Conservation (phyloP, 805 yeast genomes). For the Hanseniaspora mollemarum region DNA sequence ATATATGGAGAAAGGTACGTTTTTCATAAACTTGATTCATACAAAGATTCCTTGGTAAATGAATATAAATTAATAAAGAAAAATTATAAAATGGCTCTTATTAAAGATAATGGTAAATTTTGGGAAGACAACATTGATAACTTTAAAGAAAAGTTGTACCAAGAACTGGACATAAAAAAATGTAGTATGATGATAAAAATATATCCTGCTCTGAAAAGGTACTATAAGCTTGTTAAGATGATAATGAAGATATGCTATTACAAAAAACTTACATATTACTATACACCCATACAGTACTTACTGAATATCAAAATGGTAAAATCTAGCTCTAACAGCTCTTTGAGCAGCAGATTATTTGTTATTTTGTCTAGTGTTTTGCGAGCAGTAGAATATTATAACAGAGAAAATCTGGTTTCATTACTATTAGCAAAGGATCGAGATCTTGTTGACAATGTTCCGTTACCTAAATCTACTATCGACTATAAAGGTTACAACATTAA, state of each 20-base stretch:
- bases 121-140: constrained; percentile 13
- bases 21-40: background rate
- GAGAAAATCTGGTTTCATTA: constrained; percentile 1
- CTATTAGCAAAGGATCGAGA: background rate
- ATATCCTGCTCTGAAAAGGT: constrained; percentile 8
- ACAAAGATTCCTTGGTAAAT: background rate
- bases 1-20: constrained; percentile 4
- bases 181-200: constrained; percentile 7
- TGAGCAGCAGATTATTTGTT: constrained; percentile 18
- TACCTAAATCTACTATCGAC: background rate
- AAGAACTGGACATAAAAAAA: background rate
- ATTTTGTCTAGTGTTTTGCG: background rate
- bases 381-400: constrained; percentile 11
- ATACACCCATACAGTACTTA: constrained; percentile 5
- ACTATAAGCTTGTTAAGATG: background rate
- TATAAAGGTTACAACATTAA: background rate
- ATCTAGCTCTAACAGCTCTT: constrained; percentile 24
- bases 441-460: background rate
- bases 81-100: constrained; percentile 1
- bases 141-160: constrained; percentile 1
- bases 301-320: constrained; percentile 6
- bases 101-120: constrained; percentile 3
- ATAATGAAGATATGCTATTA: constrained; percentile 4
- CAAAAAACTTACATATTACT: background rate
- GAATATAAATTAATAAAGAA: constrained; percentile 2